These are phyloP conservation scores for Dothideomycetidae sp. DNA, from an alignment of 2,329 filamentous ascomycete genomes.

Conservation along the genomic window DNA sequence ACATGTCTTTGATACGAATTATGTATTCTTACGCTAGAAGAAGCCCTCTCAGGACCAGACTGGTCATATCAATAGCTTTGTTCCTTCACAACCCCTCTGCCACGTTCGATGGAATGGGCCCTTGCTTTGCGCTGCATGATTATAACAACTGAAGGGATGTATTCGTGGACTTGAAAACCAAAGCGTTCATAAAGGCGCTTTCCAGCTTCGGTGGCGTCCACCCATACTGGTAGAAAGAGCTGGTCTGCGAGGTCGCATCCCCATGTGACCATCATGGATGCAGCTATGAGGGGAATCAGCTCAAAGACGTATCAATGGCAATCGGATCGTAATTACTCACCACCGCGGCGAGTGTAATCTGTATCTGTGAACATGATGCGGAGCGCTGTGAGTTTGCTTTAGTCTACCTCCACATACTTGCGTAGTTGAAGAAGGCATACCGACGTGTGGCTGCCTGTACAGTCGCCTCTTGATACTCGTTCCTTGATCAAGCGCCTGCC, in stretches of 20 bases:
- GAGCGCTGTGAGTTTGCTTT: constrained; percentile 16
- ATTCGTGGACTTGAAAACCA: constrained; percentile 17
- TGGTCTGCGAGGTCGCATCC: constrained; percentile 23
- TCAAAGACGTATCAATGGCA: too few relatives aligned
- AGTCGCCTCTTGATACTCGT: constrained; percentile 8
- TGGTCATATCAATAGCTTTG: too few relatives aligned
- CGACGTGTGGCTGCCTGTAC: constrained; percentile 12
- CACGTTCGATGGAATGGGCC: too few relatives aligned
- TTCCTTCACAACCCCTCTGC: too few relatives aligned
- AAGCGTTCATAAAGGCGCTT: constrained; percentile 16
- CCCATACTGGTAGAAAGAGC: constrained; percentile 20
- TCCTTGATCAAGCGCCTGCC: constrained; percentile 6
- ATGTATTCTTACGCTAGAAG: too few relatives aligned
- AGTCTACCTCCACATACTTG: background rate
- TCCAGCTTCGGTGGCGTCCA: constrained; percentile 17
- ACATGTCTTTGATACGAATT: too few relatives aligned
- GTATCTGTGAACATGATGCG: constrained; percentile 25
- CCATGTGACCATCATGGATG: constrained; percentile 25
- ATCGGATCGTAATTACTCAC: too few relatives aligned
- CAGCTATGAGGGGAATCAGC: too few relatives aligned
- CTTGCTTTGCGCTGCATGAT: too few relatives aligned
- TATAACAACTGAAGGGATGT: too few relatives aligned
- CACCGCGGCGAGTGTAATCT: constrained; percentile 23
- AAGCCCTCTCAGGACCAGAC: too few relatives aligned
- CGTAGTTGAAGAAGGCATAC: constrained; percentile 10